Evolutionary conservation across 441 rosid genomes (phyloP).

Genomic region (Pelargonium cotyledonis): DNA sequence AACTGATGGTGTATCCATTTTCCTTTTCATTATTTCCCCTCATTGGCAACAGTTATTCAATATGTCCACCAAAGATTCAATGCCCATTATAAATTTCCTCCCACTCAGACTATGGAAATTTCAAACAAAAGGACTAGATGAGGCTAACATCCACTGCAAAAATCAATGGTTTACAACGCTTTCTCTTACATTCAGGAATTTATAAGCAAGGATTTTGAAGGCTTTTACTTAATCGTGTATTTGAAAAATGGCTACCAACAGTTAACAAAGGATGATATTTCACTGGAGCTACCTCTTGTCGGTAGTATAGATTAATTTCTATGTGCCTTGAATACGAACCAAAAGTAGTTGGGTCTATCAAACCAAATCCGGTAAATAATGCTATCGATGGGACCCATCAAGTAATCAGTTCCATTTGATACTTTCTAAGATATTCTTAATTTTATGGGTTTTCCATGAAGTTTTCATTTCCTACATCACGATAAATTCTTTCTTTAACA

Average conservation of each 20-base stretch:
- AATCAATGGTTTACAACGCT: neutral
- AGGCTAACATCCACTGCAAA: neutral
- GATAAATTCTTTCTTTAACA: neutral
- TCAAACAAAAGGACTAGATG: neutral
- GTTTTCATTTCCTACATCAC: neutral
- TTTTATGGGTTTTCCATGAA: neutral
- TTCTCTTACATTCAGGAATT: neutral
- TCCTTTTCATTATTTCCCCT: neutral
- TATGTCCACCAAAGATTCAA: neutral
- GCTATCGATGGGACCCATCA: neutral
- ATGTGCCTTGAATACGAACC: neutral
- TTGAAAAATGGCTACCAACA: neutral
- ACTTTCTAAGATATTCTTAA: neutral
- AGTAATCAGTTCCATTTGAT: neutral
- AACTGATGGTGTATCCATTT: neutral
- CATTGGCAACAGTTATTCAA: neutral
- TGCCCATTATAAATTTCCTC: neutral
- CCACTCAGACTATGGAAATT: neutral
- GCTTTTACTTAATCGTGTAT: too few species aligned
- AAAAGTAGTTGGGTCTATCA: conserved; percentile 1
- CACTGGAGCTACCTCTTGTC: neutral
- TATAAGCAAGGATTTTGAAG: neutral
- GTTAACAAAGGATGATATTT: neutral
- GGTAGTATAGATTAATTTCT: neutral
- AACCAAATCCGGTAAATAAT: neutral